Evolutionary conservation across 345 rosid species (phyloP).

Genomic region (Eucalyptus cloeziana): DNA sequence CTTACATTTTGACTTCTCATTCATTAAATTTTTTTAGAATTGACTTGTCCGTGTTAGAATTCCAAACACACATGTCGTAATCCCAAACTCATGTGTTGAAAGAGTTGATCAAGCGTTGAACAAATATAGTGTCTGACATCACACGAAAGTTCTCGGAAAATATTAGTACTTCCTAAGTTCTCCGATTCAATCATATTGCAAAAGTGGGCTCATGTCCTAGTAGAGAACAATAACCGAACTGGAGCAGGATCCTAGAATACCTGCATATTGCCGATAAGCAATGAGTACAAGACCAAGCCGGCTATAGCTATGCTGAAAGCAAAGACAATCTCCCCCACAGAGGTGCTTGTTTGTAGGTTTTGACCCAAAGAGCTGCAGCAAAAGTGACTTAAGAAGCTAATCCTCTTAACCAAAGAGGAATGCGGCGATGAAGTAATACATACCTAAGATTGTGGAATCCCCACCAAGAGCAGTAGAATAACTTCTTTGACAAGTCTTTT

Average conservation of each 20-base stretch:
- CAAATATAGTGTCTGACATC: no score
- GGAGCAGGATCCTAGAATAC: background rate
- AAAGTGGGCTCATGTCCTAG: background rate
- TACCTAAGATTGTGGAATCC: slow-evolving; percentile 83
- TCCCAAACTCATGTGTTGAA: no score
- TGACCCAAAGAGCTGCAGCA: slow-evolving; percentile 44
- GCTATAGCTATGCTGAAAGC: slow-evolving; percentile 25
- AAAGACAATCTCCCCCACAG: slow-evolving; percentile 30
- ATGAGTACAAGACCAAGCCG: slow-evolving; percentile 46
- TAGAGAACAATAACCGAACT: background rate
- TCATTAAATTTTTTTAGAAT: no score
- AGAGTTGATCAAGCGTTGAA: no score
- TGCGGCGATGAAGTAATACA: background rate
- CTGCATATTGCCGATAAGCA: slow-evolving; percentile 59
- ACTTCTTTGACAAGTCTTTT: slow-evolving; percentile 38
- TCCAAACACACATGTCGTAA: accelerated
- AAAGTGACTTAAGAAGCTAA: background rate
- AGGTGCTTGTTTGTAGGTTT: slow-evolving; percentile 37
- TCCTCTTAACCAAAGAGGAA: background rate
- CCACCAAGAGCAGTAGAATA: slow-evolving; percentile 93
- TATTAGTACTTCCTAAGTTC: background rate
- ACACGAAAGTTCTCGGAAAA: no score
- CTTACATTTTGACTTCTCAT: no score
- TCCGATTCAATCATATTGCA: background rate
- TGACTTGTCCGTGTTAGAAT: no score